Evolutionary conservation across 2,329 filamentous ascomycete species (phyloP), one percentile per base, ranked within the genome.

Genomic region (Claviceps citrina): DNA sequence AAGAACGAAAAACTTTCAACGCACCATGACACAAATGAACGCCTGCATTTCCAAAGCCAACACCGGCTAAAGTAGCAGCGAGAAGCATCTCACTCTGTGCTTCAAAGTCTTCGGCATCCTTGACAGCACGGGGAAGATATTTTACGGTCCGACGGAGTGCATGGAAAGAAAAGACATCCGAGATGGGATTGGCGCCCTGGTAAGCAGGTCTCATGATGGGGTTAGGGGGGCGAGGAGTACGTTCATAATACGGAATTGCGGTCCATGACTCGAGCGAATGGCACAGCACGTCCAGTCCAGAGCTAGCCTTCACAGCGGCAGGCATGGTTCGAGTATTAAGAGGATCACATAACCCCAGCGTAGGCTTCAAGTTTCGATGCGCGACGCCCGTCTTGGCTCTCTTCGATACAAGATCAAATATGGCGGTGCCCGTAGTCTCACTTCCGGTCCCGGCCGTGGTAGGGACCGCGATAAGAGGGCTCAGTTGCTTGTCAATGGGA

Each of bases 241-340:
- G 78, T 67, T 94, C 81, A 51, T 83, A 71, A 65, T 85, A 98
- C 0, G 93, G 93, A 46, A 98, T 96, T 2, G 91, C 91, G 1
- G 91, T 98, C 85, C 89, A 98, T 4, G 84, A 93, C 61, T 98
- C 93, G 30, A 98, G 76, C 10, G 82, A 80, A 64, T 98, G 93
- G 60, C 89, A 98, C 28, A 98, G 71, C 3, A 98, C 91, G 54
- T 98, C 91, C 1, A 98, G 72, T 1, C 91, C 93, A 0, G 87
- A 93, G 19, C 80, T 78, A 3, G 91, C 85, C 62, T 93, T 87
- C 18, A 98, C 91, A 28, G 89, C 85, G 1, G 85, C 76, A 0
- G 91, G 91, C 91, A 98, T 96, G 31, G 89, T 95, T 41, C 79
- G 74, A 2, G 91, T 98, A 66, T 98, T 98, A 47, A 96, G 65